phyloP scores from a whole-genome alignment of 2,329 filamentous ascomycete genomes.

The Cladophialophora psammophila region DNA sequence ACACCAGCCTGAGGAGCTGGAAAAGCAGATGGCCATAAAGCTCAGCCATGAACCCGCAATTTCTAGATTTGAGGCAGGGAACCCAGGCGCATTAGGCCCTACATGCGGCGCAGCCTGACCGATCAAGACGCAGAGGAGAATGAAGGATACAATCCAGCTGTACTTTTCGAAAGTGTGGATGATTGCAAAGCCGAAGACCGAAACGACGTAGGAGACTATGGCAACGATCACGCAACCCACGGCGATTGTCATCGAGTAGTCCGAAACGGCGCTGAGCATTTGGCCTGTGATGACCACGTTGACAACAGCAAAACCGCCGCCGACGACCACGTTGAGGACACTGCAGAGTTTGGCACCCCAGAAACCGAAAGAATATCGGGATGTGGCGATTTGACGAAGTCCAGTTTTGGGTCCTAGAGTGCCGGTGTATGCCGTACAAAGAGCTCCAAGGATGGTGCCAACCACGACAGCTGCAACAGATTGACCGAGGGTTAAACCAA shows the following conservation, averaged over 20 bases:
- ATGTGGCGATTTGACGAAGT: slow-evolving; percentile 43
- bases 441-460: slow-evolving; percentile 51
- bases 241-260: slow-evolving; percentile 43
- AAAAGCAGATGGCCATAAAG: slow-evolving; percentile 40
- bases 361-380: slow-evolving; percentile 44
- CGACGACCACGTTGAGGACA: slow-evolving; percentile 44
- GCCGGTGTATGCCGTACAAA: slow-evolving; percentile 52
- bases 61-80: slow-evolving; percentile 44
- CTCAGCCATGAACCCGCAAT: slow-evolving; percentile 44
- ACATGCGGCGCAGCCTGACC: slow-evolving; percentile 56
- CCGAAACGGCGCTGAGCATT: slow-evolving; percentile 46
- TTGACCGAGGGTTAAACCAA: slow-evolving; percentile 56
- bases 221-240: slow-evolving; percentile 46
- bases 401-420: slow-evolving; percentile 53
- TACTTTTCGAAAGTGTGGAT: slow-evolving; percentile 45
- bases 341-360: slow-evolving; percentile 45
- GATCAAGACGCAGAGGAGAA: slow-evolving; percentile 55
- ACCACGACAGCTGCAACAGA: slow-evolving; percentile 51
- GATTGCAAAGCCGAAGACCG: slow-evolving; percentile 43
- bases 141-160: slow-evolving; percentile 44
- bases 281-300: slow-evolving; percentile 47
- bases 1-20: slow-evolving; percentile 38
- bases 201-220: slow-evolving; percentile 43
- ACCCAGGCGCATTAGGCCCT: slow-evolving; percentile 47
- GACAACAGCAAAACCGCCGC: slow-evolving; percentile 45